Conservation (phyloP, 805 yeast genomes). For the Spencermartinsiella europaea region DNA sequence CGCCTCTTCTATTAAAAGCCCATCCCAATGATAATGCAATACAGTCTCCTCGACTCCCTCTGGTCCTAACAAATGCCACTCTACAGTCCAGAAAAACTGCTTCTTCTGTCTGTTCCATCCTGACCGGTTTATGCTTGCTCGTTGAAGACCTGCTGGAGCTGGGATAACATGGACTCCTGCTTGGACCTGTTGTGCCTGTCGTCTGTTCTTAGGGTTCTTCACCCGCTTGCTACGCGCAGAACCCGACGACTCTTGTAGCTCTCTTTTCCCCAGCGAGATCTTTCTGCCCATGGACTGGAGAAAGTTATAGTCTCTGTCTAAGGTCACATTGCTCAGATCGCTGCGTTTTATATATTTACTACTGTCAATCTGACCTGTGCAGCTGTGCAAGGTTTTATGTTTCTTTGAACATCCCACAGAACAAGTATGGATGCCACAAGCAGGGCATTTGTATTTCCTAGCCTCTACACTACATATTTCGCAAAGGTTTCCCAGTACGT, state of each 20-base stretch:
- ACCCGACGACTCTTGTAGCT: not conserved
- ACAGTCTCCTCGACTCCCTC: constrained; percentile 18
- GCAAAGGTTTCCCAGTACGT: constrained; percentile 31
- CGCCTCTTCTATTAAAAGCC: not conserved
- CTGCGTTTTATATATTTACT: constrained; percentile 50
- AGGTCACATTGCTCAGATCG: constrained; percentile 39
- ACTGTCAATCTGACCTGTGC: constrained; percentile 64
- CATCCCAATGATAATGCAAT: constrained; percentile 5
- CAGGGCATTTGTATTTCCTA: constrained; percentile 75
- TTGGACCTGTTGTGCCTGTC: not conserved
- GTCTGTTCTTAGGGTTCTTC: constrained; percentile 33
- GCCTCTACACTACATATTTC: constrained; percentile 40
- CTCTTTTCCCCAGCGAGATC: constrained; percentile 49
- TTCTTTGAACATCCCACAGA: constrained; percentile 61
- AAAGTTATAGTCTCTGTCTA: constrained; percentile 83
- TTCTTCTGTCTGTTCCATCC: constrained; percentile 62
- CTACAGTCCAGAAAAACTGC: constrained; percentile 72
- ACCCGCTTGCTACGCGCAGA: not conserved
- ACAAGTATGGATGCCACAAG: constrained; percentile 64
- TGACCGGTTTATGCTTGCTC: constrained; percentile 58
- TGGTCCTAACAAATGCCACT: constrained; percentile 47
- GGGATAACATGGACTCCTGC: constrained; percentile 56
- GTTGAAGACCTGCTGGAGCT: constrained; percentile 70
- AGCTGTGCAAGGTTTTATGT: constrained; percentile 59
- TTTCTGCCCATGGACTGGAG: constrained; percentile 54